Conservation (phyloP, 306 rosid genomes). For the Boehmeria nivea region DNA sequence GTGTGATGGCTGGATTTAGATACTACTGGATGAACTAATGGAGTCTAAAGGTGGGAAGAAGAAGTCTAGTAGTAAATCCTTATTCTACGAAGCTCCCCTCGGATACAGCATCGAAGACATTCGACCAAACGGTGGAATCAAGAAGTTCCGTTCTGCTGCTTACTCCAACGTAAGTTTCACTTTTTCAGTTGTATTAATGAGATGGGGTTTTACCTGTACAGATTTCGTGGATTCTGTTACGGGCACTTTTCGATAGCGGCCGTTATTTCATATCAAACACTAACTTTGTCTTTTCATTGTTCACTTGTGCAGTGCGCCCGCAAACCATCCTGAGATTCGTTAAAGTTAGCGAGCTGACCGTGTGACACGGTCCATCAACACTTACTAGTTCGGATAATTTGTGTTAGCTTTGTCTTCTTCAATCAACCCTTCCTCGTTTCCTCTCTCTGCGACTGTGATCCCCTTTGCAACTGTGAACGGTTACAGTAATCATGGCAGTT, state of each 20-base stretch:
- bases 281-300: background rate
- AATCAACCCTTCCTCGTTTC: constrained; percentile 32
- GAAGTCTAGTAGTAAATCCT: constrained; percentile 63
- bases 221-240: background rate
- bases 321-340: constrained; percentile 71
- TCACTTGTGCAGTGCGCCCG: constrained; percentile 65
- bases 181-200: background rate
- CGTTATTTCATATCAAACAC: too few relatives aligned
- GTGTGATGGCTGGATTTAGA: background rate
- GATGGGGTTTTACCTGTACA: background rate
- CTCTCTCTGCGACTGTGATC: constrained; percentile 34
- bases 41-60: constrained; percentile 78
- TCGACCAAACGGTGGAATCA: constrained; percentile 80
- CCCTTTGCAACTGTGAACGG: constrained; percentile 9
- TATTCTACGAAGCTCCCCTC: constrained; percentile 79
- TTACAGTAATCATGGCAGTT: constrained; percentile 10
- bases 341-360: constrained; percentile 14
- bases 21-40: constrained; percentile 64
- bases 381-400: constrained; percentile 15
- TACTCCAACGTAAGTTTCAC: constrained; percentile 63
- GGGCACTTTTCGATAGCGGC: background rate
- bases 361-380: constrained; percentile 10
- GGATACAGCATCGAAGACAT: constrained; percentile 87
- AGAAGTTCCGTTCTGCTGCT: constrained; percentile 88
- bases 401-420: constrained; percentile 37